Evolutionary conservation across 2,329 filamentous ascomycete species (phyloP).

Genomic region (Magnaporthales sp.): DNA sequence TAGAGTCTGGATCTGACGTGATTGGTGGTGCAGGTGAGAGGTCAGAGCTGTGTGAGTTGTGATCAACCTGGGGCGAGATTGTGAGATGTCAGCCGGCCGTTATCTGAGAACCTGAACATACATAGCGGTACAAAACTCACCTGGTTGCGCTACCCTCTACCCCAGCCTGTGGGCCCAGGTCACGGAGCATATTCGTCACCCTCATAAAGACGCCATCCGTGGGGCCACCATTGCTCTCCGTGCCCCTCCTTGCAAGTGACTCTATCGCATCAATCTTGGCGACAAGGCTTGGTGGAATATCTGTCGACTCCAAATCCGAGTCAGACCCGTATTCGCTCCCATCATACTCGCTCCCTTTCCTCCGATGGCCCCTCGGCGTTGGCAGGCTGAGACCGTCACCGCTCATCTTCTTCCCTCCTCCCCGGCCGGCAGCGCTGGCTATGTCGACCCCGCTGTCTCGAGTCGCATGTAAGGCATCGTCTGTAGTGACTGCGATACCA

Average conservation of each 20-base stretch:
- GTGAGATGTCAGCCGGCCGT: not conserved
- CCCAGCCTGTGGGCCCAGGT: constrained; percentile 63
- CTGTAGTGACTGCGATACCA: constrained; percentile 17
- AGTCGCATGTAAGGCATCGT: constrained; percentile 14
- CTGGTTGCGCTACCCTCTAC: constrained; percentile 66
- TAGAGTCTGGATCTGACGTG: constrained; percentile 65
- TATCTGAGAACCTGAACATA: not conserved
- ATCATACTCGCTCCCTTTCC: constrained; percentile 53
- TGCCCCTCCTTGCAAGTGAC: constrained; percentile 56
- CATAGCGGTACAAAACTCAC: constrained; percentile 28
- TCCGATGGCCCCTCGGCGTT: constrained; percentile 37
- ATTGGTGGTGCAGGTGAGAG: constrained; percentile 67
- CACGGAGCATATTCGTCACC: constrained; percentile 60
- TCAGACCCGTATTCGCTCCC: constrained; percentile 68
- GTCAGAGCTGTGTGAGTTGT: constrained; percentile 68
- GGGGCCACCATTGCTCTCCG: constrained; percentile 56
- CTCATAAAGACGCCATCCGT: constrained; percentile 59
- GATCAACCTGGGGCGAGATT: constrained; percentile 49
- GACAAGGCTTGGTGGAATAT: constrained; percentile 57
- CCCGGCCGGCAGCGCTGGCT: not conserved
- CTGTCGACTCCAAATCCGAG: constrained; percentile 60
- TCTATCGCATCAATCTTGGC: constrained; percentile 66
- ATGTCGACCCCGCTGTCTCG: constrained; percentile 35
- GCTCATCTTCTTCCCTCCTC: not conserved
- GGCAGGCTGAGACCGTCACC: constrained; percentile 29